Evolutionary conservation across 306 rosid genomes (phyloP), one percentile per base, ranked within the genome.

Genomic region (Astragalus glycyphyllos): DNA sequence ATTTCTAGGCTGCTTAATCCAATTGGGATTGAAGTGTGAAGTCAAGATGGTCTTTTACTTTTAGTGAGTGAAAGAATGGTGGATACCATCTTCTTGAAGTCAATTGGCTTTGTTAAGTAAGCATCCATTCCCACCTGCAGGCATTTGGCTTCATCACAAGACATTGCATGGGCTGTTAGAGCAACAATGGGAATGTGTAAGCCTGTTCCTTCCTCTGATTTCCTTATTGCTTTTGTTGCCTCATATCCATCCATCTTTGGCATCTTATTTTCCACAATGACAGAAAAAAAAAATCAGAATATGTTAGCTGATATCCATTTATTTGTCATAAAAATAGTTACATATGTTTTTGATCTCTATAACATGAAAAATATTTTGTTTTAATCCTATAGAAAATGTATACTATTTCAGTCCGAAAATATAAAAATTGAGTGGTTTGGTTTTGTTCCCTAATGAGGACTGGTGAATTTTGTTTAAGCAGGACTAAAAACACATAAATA

Each of bases 81-180:
- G 47, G 96, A 91, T 15, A 95, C 96, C 99, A 91, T 95, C 58
- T 82, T 69, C 83, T 95, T 95, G 90, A 85, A 89, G 77, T 95
- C 96, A 77, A 95, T 95, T 53, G 99, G 99, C 79, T 95, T 95
- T 60, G 99, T 95, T 49, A 95, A 80, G 71, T 95, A 95, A 73
- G 99, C 99, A 89, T 95, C 99, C 99, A 95, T 95, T 50, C 99
- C 99, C 69, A 95, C 99, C 74, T 95, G 89, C 79, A 95, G 72
- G 87, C 99, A 95, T 77, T 95, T 95, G 26, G 97, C 96, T 84
- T 95, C 97, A 85, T 95, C 99, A 12, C 87, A 95, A 64, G 96
- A 95, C 99, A 95, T 91, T 74, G 99, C 99, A 81, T 95, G 99
- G 0, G 99, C 99, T 38, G 99, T 95, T 10, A 95, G 84, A 61